Base-by-base conservation (phyloP, 768 basidiomycete genomes). In the Collybia nuda region DNA sequence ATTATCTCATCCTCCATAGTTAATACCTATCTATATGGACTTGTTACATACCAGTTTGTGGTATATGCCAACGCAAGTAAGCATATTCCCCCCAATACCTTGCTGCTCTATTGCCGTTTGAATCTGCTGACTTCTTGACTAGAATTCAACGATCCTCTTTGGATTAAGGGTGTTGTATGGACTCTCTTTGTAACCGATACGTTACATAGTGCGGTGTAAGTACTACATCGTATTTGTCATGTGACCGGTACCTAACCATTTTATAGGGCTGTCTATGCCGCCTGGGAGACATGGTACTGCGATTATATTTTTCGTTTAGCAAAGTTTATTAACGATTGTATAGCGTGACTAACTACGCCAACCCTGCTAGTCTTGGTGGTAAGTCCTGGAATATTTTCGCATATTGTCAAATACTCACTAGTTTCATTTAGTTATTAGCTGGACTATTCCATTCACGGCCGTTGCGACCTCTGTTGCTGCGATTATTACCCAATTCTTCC, bases 361-460 rank as follows among this genome's bases (percentile, higher is more conserved):
- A 75, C 37, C 72, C 71, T 5, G 67, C 60, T 5, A 66, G 59
- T 44, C 65, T 75, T 9, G 63, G 61, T 2, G 54, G 72, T 73
- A 49, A 8, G 63, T 57, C 3, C 21, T 11, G 2, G 9, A 28
- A 2, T 14, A 15, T 32, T 11, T 6, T 39, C 7, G 28, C 28
- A 17, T 38, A 8, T 12, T 6, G 2, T 26, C 4, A 6, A 22
- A 26, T 35, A 1, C 44, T 53, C 18, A 53, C 24, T 21, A n/a
- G 9, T 28, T 2, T 21, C 1, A 52, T 43, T 2, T 55, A 78
- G 76, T 59, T 36, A 69, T 71, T 43, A 62, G 62, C n/a, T 81
- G 80, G 78, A 74, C 74, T 3, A 75, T 78, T 40, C 73, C 75
- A 2, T 77, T 81, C 48, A 81, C 78, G 0, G 75, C 79, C 4